Conservation (phyloP, 257 asterid genomes). For the Solanum peruvianum region DNA sequence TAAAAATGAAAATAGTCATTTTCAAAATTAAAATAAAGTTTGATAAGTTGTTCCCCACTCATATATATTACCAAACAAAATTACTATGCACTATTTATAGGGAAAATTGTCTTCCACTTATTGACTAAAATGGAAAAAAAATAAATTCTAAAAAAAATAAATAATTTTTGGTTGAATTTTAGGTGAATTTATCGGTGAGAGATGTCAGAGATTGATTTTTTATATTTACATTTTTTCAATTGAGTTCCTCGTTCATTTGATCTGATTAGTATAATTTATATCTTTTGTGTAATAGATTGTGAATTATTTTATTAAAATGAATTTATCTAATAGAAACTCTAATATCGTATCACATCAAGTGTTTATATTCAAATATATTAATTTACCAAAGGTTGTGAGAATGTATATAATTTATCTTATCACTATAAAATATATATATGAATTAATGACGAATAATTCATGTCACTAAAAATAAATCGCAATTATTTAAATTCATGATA, state of each 20-base stretch:
- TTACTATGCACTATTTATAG: not conserved
- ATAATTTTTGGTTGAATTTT: not conserved
- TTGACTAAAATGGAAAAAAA: not conserved
- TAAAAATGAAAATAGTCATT: not conserved
- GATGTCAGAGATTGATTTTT: not conserved
- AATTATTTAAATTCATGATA: no score
- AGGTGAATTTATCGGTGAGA: not conserved
- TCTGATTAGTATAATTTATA: not conserved
- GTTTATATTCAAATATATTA: no score
- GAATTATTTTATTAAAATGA: not conserved
- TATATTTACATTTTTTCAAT: fast-evolving
- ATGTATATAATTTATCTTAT: no score
- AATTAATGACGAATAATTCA: no score
- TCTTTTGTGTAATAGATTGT: no score
- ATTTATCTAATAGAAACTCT: no score
- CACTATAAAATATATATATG: no score
- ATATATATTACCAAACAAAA: not conserved
- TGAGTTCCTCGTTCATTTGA: not conserved
- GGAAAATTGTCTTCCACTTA: not conserved
- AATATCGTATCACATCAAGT: no score
- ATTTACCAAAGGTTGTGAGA: no score
- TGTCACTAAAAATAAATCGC: no score
- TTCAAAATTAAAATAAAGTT: not conserved
- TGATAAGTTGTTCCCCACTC: not conserved
- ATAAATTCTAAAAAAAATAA: not conserved